Evolutionary conservation across 169 alveolate genomes (phyloP), one percentile per base, ranked within the genome.

Genomic region (Babesia microti): DNA sequence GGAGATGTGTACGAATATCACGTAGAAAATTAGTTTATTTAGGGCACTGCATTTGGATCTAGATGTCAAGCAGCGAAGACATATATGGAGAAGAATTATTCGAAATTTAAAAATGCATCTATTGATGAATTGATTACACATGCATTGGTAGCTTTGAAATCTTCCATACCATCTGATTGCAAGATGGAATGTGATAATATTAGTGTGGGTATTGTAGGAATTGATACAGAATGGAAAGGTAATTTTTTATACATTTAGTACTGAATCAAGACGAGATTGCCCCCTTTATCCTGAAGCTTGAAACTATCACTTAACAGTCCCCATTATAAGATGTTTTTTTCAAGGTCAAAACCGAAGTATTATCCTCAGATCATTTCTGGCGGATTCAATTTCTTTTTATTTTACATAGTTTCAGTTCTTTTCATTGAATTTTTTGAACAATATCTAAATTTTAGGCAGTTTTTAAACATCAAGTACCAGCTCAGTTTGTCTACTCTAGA

Each of bases 41-140:
- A 84, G 83, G 94, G 97, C 14, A 72, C 88, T 70, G 97, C 99
- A 11, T 88, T 94, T 48, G 99, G 99, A 33, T 89, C 97, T 11
- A 75, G 98, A 41, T 86, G 93, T n/a, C 96, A 94, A 71, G 82
- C 97, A 9, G 94, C 97, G 15, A 92, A 88, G 80, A 94, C 99
- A 6, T 94, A 92, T 81, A 73, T 94, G 26, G 99, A 92, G 78
- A 86, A 88, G 49, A 79, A 91, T 79, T 81, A 79, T 45, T 88
- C 85, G 32, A 45, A 65, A 29, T 92, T 92, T 66, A 74, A 81
- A 29, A 51, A 68, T 18, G 66, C 68, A 22, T 42, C 72, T n/a
- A 57, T 78, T 28, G 81, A 84, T 33, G 80, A 81, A 9, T 65
- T 91, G 51, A 57, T 85, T 15, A 44, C 63, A 46, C 97, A 86